Conservation (phyloP, 1,284 basidiomycete species). For the Tremellales sp. region DNA sequence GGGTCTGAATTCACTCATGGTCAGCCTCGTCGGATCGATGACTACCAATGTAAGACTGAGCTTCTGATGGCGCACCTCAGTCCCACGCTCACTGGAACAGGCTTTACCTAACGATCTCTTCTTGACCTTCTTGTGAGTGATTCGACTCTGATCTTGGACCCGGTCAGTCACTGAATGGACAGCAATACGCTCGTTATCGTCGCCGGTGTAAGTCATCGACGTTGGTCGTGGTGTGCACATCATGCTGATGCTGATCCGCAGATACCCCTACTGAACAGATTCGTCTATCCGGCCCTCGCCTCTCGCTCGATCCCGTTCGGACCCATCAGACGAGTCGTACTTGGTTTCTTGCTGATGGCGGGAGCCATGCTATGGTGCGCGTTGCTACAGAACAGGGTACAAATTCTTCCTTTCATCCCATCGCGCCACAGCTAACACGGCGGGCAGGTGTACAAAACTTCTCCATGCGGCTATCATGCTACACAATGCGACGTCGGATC, state of each 20-base stretch:
- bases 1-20: constrained; percentile 19
- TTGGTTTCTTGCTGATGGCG: constrained; percentile 18
- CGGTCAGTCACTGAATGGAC: too few species aligned
- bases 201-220: constrained; percentile 6
- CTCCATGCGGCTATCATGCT: constrained; percentile 22
- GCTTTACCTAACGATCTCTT: background rate
- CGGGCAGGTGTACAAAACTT: constrained; percentile 19
- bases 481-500: constrained; percentile 13
- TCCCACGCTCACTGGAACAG: too few species aligned
- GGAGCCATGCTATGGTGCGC: constrained; percentile 21
- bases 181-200: constrained; percentile 28
- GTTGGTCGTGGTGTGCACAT: background rate
- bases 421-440: too few species aligned
- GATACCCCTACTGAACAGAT: constrained; percentile 20
- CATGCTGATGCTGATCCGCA: constrained; percentile 2
- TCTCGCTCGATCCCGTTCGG: constrained; percentile 12
- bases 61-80: too few species aligned
- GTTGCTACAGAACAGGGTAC: constrained; percentile 16
- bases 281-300: constrained; percentile 11
- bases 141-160: too few species aligned
- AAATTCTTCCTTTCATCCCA: too few species aligned
- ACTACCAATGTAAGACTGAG: constrained; percentile 21
- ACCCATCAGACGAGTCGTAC: constrained; percentile 14
- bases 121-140: too few species aligned
- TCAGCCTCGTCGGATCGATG: constrained; percentile 23